Percentiles rank a stretch among this genome's conserved stretches.
These are phyloP conservation scores for Scutellaria minor DNA, from an alignment of 257 asterid species.

Conservation along the genomic window DNA sequence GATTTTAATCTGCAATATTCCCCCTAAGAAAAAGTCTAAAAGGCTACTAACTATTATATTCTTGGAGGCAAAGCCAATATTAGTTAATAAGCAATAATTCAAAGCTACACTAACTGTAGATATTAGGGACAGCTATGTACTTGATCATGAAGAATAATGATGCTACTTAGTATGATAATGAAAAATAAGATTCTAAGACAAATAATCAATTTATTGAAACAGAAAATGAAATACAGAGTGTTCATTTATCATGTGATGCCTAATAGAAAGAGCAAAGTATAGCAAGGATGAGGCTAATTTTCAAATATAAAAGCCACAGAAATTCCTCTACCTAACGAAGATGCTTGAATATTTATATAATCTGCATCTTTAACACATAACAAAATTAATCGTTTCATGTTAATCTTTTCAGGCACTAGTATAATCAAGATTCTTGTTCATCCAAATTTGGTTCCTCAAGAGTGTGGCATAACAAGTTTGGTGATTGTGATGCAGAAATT, in stretches of 20 bases:
- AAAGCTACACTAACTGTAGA: neutral
- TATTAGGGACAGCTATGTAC: conserved; percentile 8
- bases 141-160: conserved; percentile 10
- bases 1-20: neutral
- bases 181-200: neutral
- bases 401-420: no score
- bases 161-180: conserved; percentile 5
- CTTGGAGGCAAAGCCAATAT: neutral
- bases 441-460: no score
- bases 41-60: neutral
- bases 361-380: conserved; percentile 1
- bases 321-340: conserved; percentile 54
- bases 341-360: conserved; percentile 45
- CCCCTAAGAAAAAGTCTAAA: neutral
- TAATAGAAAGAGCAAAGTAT: neutral
- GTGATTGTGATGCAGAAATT: no score
- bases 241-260: conserved; percentile 10
- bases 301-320: conserved; percentile 29
- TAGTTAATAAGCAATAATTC: conserved; percentile 16
- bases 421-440: no score
- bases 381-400: neutral
- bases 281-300: conserved; percentile 11
- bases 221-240: conserved; percentile 10
- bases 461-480: no score
- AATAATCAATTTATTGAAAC: neutral